Evolutionary conservation across 192 early-diverging fungal genomes (phyloP), one percentile per base, ranked within the genome.

Genomic region (Coemansia sp.): DNA sequence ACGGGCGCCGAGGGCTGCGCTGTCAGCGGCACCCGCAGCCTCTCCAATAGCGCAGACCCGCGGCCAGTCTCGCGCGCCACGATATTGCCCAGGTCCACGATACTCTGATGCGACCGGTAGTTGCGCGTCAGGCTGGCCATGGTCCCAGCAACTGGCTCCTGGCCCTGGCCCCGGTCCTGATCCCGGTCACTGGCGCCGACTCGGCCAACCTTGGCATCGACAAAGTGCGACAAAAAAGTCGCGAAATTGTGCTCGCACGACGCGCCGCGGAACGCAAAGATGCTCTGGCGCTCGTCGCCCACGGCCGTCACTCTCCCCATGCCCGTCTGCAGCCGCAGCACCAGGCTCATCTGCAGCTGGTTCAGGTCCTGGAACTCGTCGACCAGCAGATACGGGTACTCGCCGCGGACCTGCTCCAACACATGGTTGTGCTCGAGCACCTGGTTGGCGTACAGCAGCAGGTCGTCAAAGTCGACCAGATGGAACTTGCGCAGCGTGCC

Each of bases 341-440:
- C 78, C 22, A 81, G 62, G 24, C 52, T 35, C 65, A 74, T 81
- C 69, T 81, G 78, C 67, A 69, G 67, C 53, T 64, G 48, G 48
- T 81, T 81, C 24, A 81, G 67, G 19, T 81, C 78, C 69, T 81
- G 78, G 36, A 81, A 81, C 64, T 81, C 78, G 46, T 81, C 78
- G 8, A 81, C 69, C 39, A 81, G 58, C 16, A 81, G 56, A 39
- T 75, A 81, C 47, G 65, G 68, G 28, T 48, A 75, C 62, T 64
- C 36, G 1, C 25, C 27, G 20, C 67, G 72, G 39, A 72, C 72
- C 11, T n/a, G 22, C 18, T 20, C 6, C 24, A 74, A 62, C 0
- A 72, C 51, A 13, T 54, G 30, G 18, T 28, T 35, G 9, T 60
- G 10, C 8, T 61, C 53, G 50, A 81, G 51, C 9, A 81, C 27